Conservation (phyloP, 345 rosid species). For the Eucalyptus polyanthemos region DNA sequence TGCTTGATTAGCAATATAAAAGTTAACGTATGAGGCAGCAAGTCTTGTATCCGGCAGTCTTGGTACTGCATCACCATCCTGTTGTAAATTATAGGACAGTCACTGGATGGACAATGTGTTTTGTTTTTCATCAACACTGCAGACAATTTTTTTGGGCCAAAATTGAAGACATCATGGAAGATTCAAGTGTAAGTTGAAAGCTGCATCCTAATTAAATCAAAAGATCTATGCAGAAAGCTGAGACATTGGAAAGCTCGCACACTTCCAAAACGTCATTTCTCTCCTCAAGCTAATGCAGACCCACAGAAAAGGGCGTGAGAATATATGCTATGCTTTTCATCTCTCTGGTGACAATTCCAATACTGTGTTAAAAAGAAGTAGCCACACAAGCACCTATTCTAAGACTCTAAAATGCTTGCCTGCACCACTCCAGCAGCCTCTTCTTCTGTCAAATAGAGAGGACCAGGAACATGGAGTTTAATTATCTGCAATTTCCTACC, state of each 20-base stretch:
- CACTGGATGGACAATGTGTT: background rate
- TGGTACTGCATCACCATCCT: constrained; percentile 56
- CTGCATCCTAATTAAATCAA: background rate
- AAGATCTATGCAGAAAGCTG: background rate
- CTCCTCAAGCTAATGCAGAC: background rate
- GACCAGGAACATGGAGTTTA: constrained; percentile 76
- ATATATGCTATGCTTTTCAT: background rate
- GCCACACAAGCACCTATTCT: background rate
- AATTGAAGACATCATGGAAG: background rate
- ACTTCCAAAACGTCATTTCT: background rate
- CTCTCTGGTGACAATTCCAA: background rate
- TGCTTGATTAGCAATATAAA: constrained; percentile 72
- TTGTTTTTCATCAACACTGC: background rate
- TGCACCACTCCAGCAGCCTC: constrained; percentile 66
- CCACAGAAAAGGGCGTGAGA: background rate
- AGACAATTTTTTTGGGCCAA: background rate
- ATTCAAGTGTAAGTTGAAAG: background rate
- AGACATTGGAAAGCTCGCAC: background rate
- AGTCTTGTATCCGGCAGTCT: constrained; percentile 68
- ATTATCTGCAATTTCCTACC: constrained; percentile 66
- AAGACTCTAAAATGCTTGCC: constrained; percentile 20
- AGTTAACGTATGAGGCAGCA: constrained; percentile 77
- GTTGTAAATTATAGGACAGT: background rate
- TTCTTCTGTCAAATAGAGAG: constrained; percentile 75
- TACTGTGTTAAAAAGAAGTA: background rate